These are phyloP conservation scores for Botrytis tulipae DNA, from an alignment of 2,329 filamentous ascomycete species.

Conservation along the genomic window DNA sequence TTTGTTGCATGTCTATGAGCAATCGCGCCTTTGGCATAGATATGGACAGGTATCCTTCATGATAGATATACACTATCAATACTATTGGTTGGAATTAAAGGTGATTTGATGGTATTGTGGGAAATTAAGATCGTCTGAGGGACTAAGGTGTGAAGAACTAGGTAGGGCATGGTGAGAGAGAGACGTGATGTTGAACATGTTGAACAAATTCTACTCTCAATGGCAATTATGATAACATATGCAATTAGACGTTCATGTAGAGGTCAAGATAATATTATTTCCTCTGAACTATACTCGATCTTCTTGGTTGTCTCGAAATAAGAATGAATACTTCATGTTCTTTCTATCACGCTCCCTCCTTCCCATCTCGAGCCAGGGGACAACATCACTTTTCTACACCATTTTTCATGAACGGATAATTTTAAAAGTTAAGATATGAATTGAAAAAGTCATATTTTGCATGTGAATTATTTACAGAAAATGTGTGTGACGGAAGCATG, in stretches of 20 bases:
- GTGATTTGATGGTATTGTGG: neutral
- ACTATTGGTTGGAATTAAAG: neutral
- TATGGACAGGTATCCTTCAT: neutral
- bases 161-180: neutral
- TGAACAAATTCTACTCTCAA: neutral
- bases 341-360: neutral
- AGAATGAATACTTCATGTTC: neutral
- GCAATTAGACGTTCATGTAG: neutral
- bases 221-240: neutral
- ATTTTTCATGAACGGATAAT: neutral
- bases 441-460: neutral
- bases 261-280: neutral
- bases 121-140: neutral
- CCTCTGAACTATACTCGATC: neutral
- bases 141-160: neutral
- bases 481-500: neutral
- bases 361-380: neutral
- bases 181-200: neutral
- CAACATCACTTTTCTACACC: neutral
- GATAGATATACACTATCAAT: neutral
- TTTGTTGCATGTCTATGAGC: neutral
- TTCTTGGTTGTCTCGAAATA: neutral
- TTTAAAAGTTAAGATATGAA: rapidly evolving
- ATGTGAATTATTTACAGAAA: neutral
- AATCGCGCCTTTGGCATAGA: neutral